phyloP scores from a whole-genome alignment of 495 filamentous ascomycete genomes.

The Aspergillus nidulans region DNA sequence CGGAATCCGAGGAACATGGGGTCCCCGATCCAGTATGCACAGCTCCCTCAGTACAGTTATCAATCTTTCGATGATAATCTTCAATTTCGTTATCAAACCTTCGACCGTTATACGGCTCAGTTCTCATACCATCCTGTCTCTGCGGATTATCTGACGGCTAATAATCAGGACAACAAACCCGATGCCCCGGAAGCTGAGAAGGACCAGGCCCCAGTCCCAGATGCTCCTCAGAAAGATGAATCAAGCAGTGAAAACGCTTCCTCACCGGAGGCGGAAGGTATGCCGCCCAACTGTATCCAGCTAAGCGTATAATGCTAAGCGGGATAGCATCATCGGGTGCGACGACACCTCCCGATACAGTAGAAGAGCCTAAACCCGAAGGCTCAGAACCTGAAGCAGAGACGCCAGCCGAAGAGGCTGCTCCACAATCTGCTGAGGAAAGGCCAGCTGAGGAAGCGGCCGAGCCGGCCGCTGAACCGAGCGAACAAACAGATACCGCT shows the following conservation, averaged over 20 bases:
- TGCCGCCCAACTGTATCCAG: not conserved
- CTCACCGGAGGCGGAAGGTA: conserved; percentile 26
- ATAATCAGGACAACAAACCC: conserved; percentile 38
- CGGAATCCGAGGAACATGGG: conserved; percentile 33
- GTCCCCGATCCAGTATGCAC: conserved; percentile 39
- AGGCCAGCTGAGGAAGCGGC: conserved; percentile 7
- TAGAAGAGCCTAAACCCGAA: conserved; percentile 20
- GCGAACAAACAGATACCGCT: conserved; percentile 6
- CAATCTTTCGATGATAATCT: conserved; percentile 26
- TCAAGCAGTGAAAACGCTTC: conserved; percentile 21
- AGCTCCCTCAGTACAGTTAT: conserved; percentile 37
- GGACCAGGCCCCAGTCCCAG: conserved; percentile 20
- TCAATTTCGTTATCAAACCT: conserved; percentile 34
- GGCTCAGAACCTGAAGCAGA: conserved; percentile 24
- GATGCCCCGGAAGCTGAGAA: conserved; percentile 23
- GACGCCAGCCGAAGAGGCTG: conserved; percentile 6
- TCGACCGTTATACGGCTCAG: conserved; percentile 31
- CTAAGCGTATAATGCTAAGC: conserved; percentile 13
- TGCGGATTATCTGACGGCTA: conserved; percentile 35
- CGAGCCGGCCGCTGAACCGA: not conserved
- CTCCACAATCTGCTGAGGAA: conserved; percentile 17
- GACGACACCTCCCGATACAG: conserved; percentile 24
- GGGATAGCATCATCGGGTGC: conserved; percentile 25
- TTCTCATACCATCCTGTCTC: conserved; percentile 36
- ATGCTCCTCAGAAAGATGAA: conserved; percentile 22